A percentile compares a stretch with the other conserved stretches of the same genome.
Conservation (phyloP, 441 rosid genomes). For the Pelargonium fulgidum region DNA sequence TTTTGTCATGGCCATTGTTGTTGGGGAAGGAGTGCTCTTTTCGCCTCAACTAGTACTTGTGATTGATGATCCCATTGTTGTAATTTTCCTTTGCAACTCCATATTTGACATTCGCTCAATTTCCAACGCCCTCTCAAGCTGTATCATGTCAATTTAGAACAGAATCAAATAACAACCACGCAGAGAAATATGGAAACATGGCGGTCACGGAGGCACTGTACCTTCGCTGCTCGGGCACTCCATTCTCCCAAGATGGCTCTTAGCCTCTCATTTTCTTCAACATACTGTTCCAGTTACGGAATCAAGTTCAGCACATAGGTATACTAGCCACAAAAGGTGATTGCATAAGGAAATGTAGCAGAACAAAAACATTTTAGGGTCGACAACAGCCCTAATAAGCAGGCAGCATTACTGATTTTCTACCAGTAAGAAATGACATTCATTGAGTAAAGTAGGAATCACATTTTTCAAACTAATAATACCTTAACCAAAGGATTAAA, state of each 20-base stretch:
- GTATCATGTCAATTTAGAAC: background rate
- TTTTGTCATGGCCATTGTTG: too few relatives aligned
- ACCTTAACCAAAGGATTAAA: too few relatives aligned
- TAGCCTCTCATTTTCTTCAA: conserved; percentile 88
- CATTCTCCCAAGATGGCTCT: conserved; percentile 91
- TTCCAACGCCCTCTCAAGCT: conserved; percentile 3
- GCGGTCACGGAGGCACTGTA: conserved; percentile 20
- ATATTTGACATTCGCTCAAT: conserved; percentile 4
- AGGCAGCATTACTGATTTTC: background rate
- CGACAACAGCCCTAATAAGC: background rate
- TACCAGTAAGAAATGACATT: background rate
- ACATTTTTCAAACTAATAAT: too few relatives aligned
- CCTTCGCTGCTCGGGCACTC: conserved; percentile 94
- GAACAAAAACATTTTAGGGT: background rate
- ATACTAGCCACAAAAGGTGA: background rate
- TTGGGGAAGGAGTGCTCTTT: background rate
- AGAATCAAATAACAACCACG: background rate
- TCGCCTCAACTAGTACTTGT: background rate
- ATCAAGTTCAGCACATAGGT: background rate
- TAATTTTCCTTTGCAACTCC: background rate
- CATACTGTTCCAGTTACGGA: conserved; percentile 43
- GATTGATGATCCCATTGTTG: background rate
- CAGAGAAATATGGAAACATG: background rate
- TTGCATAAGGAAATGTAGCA: background rate
- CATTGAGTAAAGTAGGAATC: too few relatives aligned